phyloP scores from a whole-genome alignment of 805 yeast species.

The Ogataea neopini region DNA sequence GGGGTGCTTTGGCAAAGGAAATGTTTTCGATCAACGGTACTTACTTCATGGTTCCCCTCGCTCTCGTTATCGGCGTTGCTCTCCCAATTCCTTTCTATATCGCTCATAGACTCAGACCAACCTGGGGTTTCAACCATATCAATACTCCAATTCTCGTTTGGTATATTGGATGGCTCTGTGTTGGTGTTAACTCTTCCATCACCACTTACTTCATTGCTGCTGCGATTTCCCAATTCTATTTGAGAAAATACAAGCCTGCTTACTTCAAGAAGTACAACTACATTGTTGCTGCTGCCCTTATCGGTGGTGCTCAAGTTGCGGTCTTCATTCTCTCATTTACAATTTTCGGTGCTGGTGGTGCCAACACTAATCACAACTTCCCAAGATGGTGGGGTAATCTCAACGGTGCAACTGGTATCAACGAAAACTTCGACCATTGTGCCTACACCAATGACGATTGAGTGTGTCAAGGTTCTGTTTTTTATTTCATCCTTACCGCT shows the following conservation, averaged over 20 bases:
- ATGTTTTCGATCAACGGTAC: conserved; percentile 33
- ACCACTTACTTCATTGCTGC: conserved; percentile 32
- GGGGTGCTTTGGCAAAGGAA: conserved; percentile 38
- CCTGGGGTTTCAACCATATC: conserved; percentile 28
- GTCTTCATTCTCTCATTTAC: conserved; percentile 36
- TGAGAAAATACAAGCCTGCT: conserved; percentile 28
- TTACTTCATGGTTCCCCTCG: conserved; percentile 34
- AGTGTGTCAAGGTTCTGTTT: not conserved
- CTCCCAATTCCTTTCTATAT: conserved; percentile 34
- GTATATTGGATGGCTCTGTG: conserved; percentile 37
- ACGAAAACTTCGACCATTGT: conserved; percentile 20
- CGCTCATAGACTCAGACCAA: conserved; percentile 32
- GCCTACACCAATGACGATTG: conserved; percentile 16
- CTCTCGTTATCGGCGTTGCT: conserved; percentile 31
- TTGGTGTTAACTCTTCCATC: conserved; percentile 36
- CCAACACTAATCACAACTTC: conserved; percentile 28
- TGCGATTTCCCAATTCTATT: conserved; percentile 27
- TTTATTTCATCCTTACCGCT: not conserved
- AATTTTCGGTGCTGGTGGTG: conserved; percentile 35
- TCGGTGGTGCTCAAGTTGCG: conserved; percentile 45
- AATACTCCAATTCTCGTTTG: conserved; percentile 33
- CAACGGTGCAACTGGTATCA: conserved; percentile 17
- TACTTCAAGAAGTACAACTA: conserved; percentile 48
- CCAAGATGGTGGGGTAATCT: conserved; percentile 38
- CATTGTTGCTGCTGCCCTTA: conserved; percentile 48